phyloP scores from a whole-genome alignment of 2,329 filamentous ascomycete genomes.

The Pseudovirgaria hyperparasitica region DNA sequence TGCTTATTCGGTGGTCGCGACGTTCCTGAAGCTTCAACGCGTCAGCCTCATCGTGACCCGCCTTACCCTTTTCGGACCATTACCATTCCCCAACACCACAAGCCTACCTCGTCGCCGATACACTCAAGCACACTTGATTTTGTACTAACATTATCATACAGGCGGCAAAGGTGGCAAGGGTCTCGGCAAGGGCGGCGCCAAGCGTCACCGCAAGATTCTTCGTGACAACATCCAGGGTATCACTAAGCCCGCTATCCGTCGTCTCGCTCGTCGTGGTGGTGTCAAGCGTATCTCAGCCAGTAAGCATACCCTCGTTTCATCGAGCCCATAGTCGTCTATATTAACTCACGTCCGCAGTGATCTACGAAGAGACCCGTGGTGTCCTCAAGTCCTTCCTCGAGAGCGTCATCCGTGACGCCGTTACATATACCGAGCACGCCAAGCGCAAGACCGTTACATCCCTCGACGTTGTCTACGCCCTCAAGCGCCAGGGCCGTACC shows the following conservation, averaged over 20 bases:
- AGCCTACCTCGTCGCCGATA: conserved; percentile 9
- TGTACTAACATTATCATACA: conserved; percentile 23
- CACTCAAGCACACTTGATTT: conserved; percentile 4
- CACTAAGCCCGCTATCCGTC: conserved; percentile 41
- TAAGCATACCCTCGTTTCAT: conserved; percentile 15
- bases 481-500: conserved; percentile 54
- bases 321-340: conserved; percentile 1
- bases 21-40: conserved; percentile 15
- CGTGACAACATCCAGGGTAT: conserved; percentile 44
- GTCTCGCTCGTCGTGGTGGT: conserved; percentile 41
- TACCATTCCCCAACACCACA: conserved; percentile 7
- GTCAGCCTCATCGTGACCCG: conserved; percentile 16
- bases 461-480: conserved; percentile 50
- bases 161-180: conserved; percentile 43
- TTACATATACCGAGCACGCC: conserved; percentile 70
- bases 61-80: conserved; percentile 8
- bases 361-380: conserved; percentile 68
- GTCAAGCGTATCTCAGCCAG: conserved; percentile 41
- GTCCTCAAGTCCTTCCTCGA: conserved; percentile 70
- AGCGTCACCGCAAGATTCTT: conserved; percentile 43
- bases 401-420: conserved; percentile 62
- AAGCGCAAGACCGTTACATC: conserved; percentile 70
- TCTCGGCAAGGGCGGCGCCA: conserved; percentile 41
- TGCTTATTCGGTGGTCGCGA: conserved; percentile 8
- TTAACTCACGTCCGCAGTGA: conserved; percentile 40